phyloP scores from a whole-genome alignment of 495 filamentous ascomycete species.

The Penicillium daleae region DNA sequence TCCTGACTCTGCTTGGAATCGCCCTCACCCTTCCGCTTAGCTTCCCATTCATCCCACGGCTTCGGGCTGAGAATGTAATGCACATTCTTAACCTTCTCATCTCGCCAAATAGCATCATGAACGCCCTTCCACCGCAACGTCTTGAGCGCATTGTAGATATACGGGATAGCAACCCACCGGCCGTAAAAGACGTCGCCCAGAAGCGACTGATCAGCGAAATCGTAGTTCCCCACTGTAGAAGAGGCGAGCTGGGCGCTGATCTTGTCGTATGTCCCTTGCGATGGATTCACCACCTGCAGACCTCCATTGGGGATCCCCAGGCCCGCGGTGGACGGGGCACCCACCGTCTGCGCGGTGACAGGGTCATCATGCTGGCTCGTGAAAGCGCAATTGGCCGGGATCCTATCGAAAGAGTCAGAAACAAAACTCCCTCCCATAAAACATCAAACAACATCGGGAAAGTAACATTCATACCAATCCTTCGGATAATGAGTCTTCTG shows the following conservation, averaged over 20 bases:
- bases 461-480: conserved; percentile 69
- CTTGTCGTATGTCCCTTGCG: conserved; percentile 52
- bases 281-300: conserved; percentile 72
- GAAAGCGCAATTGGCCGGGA: conserved; percentile 75
- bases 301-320: conserved; percentile 75
- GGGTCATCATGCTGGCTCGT: conserved; percentile 67
- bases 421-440: conserved; percentile 11
- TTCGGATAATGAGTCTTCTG: conserved; percentile 74
- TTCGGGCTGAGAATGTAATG: conserved; percentile 83
- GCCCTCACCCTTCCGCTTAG: conserved; percentile 22
- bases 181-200: conserved; percentile 66
- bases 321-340: conserved; percentile 53
- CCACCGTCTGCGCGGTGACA: conserved; percentile 58
- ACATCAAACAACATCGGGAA: no score
- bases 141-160: conserved; percentile 83
- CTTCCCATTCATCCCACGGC: conserved; percentile 70
- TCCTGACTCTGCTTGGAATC: conserved; percentile 16
- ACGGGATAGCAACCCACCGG: conserved; percentile 75
- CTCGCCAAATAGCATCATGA: conserved; percentile 74
- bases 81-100: conserved; percentile 75
- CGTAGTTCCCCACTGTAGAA: conserved; percentile 51
- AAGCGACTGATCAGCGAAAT: conserved; percentile 78
- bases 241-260: conserved; percentile 51
- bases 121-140: conserved; percentile 70
- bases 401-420: conserved; percentile 41